These are phyloP conservation scores for Colletotrichum simmondsii DNA, from an alignment of 2,329 filamentous ascomycete species.

Conservation along the genomic window DNA sequence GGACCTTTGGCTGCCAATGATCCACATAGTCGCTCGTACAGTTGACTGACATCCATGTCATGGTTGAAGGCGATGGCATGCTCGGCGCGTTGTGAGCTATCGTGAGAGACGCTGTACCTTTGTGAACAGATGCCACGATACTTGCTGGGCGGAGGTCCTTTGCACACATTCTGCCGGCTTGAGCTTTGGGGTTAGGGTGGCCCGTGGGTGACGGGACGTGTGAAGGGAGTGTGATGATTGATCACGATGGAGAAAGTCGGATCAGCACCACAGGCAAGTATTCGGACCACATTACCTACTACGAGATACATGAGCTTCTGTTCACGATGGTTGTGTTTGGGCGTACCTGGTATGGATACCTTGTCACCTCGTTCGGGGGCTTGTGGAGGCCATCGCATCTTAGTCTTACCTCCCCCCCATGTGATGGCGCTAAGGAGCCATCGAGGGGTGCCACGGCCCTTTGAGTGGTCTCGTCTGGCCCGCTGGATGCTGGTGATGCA, in stretches of 20 bases:
- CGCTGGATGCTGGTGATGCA: not conserved
- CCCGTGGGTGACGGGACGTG: not conserved
- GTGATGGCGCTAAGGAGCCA: not conserved
- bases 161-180: not conserved
- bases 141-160: not conserved
- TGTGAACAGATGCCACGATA: not conserved
- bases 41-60: no score
- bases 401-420: not conserved
- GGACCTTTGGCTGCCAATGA: not conserved
- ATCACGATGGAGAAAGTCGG: constrained; percentile 23
- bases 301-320: not conserved
- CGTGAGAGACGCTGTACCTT: not conserved
- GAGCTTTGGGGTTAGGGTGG: not conserved
- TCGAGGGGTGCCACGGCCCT: constrained; percentile 9
- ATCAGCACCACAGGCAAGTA: constrained; percentile 9
- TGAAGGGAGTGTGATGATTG: constrained; percentile 11
- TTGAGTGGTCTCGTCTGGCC: not conserved
- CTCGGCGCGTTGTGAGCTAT: not conserved
- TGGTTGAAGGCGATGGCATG: not conserved
- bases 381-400: constrained; percentile 8
- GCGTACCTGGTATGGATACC: not conserved
- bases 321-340: not conserved
- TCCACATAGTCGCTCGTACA: not conserved
- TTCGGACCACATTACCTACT: not conserved
- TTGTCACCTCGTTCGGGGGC: no score